These are phyloP conservation scores for Salvia splendens DNA, from an alignment of 257 asterid genomes.

Conservation along the genomic window DNA sequence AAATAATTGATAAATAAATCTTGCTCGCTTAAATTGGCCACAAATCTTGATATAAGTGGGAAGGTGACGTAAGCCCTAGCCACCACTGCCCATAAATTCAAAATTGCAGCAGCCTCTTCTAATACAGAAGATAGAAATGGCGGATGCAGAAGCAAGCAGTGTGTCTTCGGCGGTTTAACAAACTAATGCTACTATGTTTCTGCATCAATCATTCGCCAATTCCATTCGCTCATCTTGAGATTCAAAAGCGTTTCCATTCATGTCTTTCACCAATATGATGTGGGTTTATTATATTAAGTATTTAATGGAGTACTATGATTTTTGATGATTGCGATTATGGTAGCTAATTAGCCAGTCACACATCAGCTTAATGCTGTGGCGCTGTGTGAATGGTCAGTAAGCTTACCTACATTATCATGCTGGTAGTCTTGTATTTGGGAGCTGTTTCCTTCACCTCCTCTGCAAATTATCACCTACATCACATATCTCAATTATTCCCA, in stretches of 20 bases:
- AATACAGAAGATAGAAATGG: neutral
- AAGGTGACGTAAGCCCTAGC: too few relatives aligned
- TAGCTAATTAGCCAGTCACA: constrained; percentile 54
- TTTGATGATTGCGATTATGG: constrained; percentile 22
- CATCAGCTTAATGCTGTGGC: constrained; percentile 42
- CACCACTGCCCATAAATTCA: too few relatives aligned
- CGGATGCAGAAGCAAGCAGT: neutral
- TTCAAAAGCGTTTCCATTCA: too few relatives aligned
- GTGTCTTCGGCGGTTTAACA: neutral
- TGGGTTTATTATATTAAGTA: too few relatives aligned
- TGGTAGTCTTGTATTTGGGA: constrained; percentile 24
- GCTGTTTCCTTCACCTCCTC: constrained; percentile 10
- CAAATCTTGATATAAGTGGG: too few relatives aligned
- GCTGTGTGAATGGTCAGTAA: constrained; percentile 51
- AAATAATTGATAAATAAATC: too few relatives aligned
- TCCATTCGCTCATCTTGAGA: neutral
- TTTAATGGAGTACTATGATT: neutral
- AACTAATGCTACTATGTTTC: neutral
- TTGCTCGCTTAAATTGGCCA: too few relatives aligned
- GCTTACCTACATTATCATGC: constrained; percentile 41
- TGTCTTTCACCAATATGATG: too few relatives aligned
- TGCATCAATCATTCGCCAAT: neutral
- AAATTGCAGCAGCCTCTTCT: too few relatives aligned
- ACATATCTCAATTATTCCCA: neutral
- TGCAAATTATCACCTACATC: constrained; percentile 37